These are phyloP conservation scores for Trametes cinnabarina DNA, from an alignment of 768 basidiomycete species.

Conservation along the genomic window DNA sequence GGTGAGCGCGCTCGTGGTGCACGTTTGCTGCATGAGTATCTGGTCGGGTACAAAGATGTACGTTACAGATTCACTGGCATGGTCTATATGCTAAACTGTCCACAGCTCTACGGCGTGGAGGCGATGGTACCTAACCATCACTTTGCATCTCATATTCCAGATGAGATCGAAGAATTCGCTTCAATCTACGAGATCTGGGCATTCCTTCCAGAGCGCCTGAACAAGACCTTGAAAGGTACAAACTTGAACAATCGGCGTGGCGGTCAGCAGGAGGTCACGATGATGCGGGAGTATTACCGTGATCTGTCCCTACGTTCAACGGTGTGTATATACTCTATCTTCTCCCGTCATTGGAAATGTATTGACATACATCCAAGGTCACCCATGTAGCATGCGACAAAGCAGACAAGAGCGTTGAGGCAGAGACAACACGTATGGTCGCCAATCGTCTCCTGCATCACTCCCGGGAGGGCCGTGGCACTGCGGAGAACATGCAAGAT, in stretches of 20 bases:
- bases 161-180: constrained; percentile 27
- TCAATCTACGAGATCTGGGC: constrained; percentile 33
- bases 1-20: background rate
- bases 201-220: constrained; percentile 30
- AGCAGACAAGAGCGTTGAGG: too few species aligned
- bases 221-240: constrained; percentile 30
- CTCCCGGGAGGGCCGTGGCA: background rate
- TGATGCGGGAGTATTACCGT: constrained; percentile 30
- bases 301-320: constrained; percentile 7
- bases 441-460: background rate
- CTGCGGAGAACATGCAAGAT: background rate
- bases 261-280: constrained; percentile 31
- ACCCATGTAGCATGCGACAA: background rate
- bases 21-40: background rate
- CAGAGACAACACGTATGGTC: background rate
- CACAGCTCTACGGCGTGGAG: constrained; percentile 26
- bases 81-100: background rate
- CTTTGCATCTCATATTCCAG: constrained; percentile 27
- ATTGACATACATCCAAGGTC: too few species aligned
- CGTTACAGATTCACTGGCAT: background rate
- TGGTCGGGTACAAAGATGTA: background rate
- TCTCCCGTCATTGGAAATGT: too few species aligned
- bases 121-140: constrained; percentile 34
- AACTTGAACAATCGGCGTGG: constrained; percentile 30
- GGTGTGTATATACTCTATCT: constrained; percentile 7